Evolutionary conservation across 2,329 filamentous ascomycete genomes (phyloP), one percentile per base, ranked within the genome.

Genomic region (Stemphylium vesicarium): DNA sequence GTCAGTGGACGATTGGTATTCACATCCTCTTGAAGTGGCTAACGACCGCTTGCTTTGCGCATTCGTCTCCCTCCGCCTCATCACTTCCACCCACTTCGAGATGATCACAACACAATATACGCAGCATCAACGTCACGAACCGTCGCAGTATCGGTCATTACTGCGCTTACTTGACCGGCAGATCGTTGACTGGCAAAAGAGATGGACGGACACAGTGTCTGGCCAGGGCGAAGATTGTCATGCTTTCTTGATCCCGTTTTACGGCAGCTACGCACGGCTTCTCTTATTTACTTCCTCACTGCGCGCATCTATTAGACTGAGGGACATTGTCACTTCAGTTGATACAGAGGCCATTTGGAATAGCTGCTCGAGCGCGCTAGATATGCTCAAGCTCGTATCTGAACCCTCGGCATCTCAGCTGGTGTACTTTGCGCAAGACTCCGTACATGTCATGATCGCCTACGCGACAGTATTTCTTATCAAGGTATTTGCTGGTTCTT

Each of bases 391-490:
- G 13, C 32, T 57, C 4, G 46, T 54, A 13, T 48, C 46, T n/a
- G 37, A 43, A 24, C 4, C 22, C 22, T 24, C 22, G 22, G 22
- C 22, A 8, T 24, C 22, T 7, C 22, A 24, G 22, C 26, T 47
- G 7, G 15, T 57, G 20, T 57, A 57, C 33, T 57, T 57, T 40
- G 55, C 55, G n/a, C 55, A 57, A 35, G 55, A 54, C 22, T 54
- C 50, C 9, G 46, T 57, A 18, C 55, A 57, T 40, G 42, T 54
- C 32, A 57, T 57, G 55, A 51, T 57, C 22, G 55, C 55, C 11
- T 57, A 57, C 38, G 55, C 55, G n/a, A 46, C 50, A 13, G 55
- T 57, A 11, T 57, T 57, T 12, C 50, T 57, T 5, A 54, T 57
- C 41, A 57, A 57, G 51, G 55, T 57, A 54, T 11, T 6, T 24